These are phyloP conservation scores for Pyrenochaeta sp. DNA, from an alignment of 2,329 filamentous ascomycete species.

Conservation along the genomic window DNA sequence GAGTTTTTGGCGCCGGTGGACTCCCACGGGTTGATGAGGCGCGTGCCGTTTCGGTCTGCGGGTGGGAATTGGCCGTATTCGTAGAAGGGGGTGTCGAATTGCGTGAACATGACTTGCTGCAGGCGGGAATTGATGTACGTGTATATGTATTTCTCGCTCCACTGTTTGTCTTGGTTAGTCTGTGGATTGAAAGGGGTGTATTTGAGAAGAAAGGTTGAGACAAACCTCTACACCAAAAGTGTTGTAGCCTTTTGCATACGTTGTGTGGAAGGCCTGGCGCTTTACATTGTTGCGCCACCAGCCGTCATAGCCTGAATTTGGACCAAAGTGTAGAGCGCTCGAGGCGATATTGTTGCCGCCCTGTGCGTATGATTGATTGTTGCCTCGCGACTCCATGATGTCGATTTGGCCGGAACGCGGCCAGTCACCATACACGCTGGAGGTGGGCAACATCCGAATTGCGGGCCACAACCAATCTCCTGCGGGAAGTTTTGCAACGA, in stretches of 20 bases:
- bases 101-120: constrained; percentile 80
- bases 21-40: constrained; percentile 69
- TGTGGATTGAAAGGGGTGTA: background rate
- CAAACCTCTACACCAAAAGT: constrained; percentile 74
- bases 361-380: constrained; percentile 77
- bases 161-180: constrained; percentile 51
- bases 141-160: constrained; percentile 88
- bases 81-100: constrained; percentile 73
- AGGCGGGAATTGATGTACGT: constrained; percentile 84
- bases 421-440: constrained; percentile 77
- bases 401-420: constrained; percentile 84
- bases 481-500: constrained; percentile 75
- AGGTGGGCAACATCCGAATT: constrained; percentile 87
- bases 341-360: constrained; percentile 84
- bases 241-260: constrained; percentile 73
- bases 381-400: constrained; percentile 80
- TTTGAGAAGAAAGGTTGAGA: background rate
- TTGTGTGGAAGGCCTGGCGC: constrained; percentile 75
- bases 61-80: constrained; percentile 72
- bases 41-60: constrained; percentile 70
- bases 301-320: constrained; percentile 72
- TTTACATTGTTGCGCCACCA: constrained; percentile 88
- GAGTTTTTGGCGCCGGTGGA: constrained; percentile 67
- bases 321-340: constrained; percentile 84
- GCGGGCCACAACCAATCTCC: constrained; percentile 92